A percentile compares a stretch with the other conserved stretches of the same genome.
Conservation (phyloP, 2,329 filamentous ascomycete genomes). For the Fusarium sp. region DNA sequence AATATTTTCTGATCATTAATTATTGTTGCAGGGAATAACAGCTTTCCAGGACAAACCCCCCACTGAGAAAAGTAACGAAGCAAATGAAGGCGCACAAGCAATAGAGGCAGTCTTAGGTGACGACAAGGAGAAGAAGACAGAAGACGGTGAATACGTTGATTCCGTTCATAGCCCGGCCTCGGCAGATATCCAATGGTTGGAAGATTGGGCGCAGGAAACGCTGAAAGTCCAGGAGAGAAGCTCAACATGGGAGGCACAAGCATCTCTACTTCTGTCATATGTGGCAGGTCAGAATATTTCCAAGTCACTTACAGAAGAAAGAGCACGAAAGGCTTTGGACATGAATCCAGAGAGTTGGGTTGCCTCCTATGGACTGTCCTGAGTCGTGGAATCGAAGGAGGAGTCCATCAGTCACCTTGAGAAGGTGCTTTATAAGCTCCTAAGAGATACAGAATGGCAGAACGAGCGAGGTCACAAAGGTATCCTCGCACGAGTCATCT, state of each 20-base stretch:
- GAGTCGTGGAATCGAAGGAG: not conserved
- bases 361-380: not conserved
- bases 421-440: not conserved
- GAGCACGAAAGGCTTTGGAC: not conserved
- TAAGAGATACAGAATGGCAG: not conserved
- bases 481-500: not conserved
- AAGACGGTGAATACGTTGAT: not conserved
- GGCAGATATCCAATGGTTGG: not conserved
- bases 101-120: rapidly evolving
- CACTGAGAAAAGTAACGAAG: not conserved
- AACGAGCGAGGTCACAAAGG: not conserved
- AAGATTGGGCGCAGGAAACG: not conserved
- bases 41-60: rapidly evolving
- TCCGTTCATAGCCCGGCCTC: not conserved
- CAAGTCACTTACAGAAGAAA: not conserved
- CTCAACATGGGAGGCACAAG: not conserved
- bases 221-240: not conserved
- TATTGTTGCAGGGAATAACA: rapidly evolving
- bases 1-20: rapidly evolving
- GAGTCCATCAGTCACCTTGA: not conserved
- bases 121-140: not conserved
- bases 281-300: not conserved
- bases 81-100: rapidly evolving
- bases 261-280: not conserved
- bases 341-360: not conserved